Conservation (phyloP, 306 rosid species). For the Vachellia collinsii region DNA sequence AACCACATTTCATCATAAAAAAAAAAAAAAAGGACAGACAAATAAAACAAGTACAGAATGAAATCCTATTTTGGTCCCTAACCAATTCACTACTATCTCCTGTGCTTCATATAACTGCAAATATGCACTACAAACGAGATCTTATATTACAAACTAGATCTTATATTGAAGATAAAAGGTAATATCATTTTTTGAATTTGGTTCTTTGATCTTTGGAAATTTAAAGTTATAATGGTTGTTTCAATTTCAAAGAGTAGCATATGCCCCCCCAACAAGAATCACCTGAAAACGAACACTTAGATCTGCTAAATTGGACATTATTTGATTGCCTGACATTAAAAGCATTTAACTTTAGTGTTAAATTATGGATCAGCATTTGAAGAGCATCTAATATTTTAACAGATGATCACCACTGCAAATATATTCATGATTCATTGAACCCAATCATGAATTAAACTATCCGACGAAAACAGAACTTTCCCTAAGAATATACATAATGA, state of each 20-base stretch:
- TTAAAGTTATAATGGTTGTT: not conserved
- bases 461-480: not conserved
- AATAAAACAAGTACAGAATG: not conserved
- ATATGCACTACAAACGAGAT: too few species aligned
- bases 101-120: too few species aligned
- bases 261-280: not conserved
- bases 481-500: not conserved
- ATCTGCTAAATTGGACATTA: not conserved
- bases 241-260: not conserved
- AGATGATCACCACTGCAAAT: not conserved
- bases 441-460: not conserved
- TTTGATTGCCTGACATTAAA: not conserved
- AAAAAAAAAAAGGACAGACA: not conserved
- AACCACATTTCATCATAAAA: conserved; percentile 10
- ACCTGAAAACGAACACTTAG: not conserved
- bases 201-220: not conserved
- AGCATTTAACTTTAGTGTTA: not conserved
- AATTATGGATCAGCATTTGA: not conserved
- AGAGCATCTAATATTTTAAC: not conserved
- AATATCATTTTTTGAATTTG: not conserved
- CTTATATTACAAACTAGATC: too few species aligned
- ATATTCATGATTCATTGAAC: not conserved
- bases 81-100: not conserved
- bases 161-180: too few species aligned
- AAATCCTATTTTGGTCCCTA: not conserved